Conservation (phyloP, 257 asterid species). For the Scutellaria barbata region DNA sequence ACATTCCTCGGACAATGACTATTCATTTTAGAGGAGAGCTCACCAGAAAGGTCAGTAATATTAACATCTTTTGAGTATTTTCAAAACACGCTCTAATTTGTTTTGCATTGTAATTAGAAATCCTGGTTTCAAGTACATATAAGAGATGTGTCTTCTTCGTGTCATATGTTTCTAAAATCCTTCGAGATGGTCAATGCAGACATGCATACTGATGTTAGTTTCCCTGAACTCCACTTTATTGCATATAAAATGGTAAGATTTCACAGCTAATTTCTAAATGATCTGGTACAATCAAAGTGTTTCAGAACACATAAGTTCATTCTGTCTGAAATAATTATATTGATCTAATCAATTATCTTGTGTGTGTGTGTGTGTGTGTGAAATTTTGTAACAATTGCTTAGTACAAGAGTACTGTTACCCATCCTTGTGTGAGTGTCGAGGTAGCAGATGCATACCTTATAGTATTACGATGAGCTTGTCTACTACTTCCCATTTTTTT, state of each 20-base stretch:
- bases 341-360: neutral
- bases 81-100: neutral
- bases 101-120: neutral
- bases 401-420: neutral
- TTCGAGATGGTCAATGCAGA: neutral
- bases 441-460: neutral
- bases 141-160: neutral
- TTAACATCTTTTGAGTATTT: conserved; percentile 12
- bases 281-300: neutral
- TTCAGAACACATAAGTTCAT: neutral
- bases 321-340: neutral
- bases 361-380: neutral
- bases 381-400: neutral
- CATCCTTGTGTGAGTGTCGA: neutral
- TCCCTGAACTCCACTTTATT: neutral
- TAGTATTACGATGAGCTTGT: neutral
- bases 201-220: neutral
- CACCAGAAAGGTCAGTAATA: conserved; percentile 75
- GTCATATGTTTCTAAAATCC: conserved; percentile 12
- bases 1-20: conserved; percentile 94
- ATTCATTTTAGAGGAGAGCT: conserved; percentile 97
- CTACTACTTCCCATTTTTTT: neutral
- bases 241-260: neutral
- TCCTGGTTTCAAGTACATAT: neutral
- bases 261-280: neutral